Base-by-base conservation (phyloP, 1,139 yeast genomes). In the Yamadazyma triangularis region DNA sequence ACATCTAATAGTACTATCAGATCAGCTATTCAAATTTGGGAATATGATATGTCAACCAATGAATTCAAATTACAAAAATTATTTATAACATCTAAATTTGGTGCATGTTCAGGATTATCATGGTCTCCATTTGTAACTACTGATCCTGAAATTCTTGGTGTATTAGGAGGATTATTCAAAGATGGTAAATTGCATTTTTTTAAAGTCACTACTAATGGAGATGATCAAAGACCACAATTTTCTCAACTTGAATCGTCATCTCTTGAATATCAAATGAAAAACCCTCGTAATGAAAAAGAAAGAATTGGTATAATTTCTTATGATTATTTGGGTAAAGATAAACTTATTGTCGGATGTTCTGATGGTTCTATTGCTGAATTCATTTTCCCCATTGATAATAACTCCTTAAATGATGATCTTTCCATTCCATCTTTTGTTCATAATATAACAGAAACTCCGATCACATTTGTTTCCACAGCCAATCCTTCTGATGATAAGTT, bases 281-380 rank as follows among this genome's bases (percentile, higher is more conserved):
- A 40, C 12, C 40, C 42, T 15, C 34, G 42, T 9, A 29, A 35
- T 3, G 30, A 25, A 2, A 29, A 30, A 2, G 44, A 33, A 2
- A 45, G 51, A 6, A 33, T 47, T n/a, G 45, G 54, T 33, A 71
- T 79, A 6, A 64, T 78, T 1, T 57, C 77, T 12, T 73, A 68
- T 41, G 83, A 77, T 43, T 79, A 79, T 62, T 40, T 77, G 8
- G 70, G 76, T 4, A 47, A 64, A 4, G 60, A 66, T 2, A 60
- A 57, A 7, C 46, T 87, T 2, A 48, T 81, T 1, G 76, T 78
- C 20, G 95, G 95, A 0, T 69, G 79, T 6, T 56, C 67, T 1
- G 73, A 76, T 34, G 96, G 96, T 0, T 64, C 63, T 23, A 55
- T 87, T 6, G 80, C 79, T 0, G 93, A 84, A 47, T 80, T 73